phyloP scores from a whole-genome alignment of 129 eudicot species.

The Cynara cardunculus region DNA sequence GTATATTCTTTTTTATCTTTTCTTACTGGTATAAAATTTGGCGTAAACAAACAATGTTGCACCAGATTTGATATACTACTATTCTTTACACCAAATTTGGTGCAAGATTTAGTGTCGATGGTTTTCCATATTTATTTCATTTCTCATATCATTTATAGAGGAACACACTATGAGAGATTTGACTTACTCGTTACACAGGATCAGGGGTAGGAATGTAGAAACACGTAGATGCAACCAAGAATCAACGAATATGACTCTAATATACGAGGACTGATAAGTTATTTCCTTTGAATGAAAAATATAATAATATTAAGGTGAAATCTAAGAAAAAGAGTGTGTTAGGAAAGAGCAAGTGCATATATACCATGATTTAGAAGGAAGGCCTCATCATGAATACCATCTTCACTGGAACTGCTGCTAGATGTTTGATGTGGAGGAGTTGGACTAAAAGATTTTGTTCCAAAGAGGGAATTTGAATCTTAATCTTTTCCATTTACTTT shows the following conservation, averaged over 20 bases:
- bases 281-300: conserved; percentile 15
- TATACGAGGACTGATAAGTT: too few species aligned
- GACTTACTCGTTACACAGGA: background rate
- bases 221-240: background rate
- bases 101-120: too few species aligned
- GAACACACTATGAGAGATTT: background rate
- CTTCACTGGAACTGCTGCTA: background rate
- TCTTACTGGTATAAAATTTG: too few species aligned
- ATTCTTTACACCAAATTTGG: too few species aligned
- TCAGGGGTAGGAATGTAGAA: background rate
- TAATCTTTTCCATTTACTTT: conserved; percentile 71
- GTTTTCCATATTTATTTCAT: too few species aligned
- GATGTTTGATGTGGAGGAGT: background rate
- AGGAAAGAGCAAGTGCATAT: conserved; percentile 4
- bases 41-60: too few species aligned
- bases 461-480: conserved; percentile 52
- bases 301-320: background rate
- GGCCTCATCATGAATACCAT: background rate
- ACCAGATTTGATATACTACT: too few species aligned
- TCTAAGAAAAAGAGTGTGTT: background rate
- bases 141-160: background rate
- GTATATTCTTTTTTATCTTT: too few species aligned
- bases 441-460: conserved; percentile 36
- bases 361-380: conserved; percentile 13
- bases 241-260: background rate